A percentile compares a stretch with the other conserved stretches of the same genome.
phyloP scores from a whole-genome alignment of 1,139 yeast genomes.

The Candida pseudoviswanathii region DNA sequence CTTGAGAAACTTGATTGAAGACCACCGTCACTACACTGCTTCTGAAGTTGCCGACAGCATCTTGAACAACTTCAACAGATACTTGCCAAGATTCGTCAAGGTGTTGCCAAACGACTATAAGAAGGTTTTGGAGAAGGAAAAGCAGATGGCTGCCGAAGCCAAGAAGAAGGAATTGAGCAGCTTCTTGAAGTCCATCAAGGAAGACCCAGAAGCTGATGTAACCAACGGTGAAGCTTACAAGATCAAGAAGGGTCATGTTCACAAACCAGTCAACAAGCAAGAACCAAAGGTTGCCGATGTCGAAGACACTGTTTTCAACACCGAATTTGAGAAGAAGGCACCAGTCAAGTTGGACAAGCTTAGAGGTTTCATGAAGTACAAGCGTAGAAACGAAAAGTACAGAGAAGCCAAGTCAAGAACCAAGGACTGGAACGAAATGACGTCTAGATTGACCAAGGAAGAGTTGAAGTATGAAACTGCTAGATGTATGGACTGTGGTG shows the following conservation, averaged over 20 bases:
- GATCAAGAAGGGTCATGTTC: conserved; percentile 50
- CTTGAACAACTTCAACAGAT: conserved; percentile 82
- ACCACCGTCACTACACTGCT: conserved; percentile 91
- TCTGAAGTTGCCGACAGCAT: conserved; percentile 88
- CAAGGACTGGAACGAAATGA: conserved; percentile 91
- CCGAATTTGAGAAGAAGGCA: conserved; percentile 63
- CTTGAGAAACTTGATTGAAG: conserved; percentile 90
- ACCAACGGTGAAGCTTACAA: conserved; percentile 81
- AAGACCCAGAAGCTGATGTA: conserved; percentile 82
- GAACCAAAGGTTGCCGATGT: conserved; percentile 90
- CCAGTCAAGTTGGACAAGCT: conserved; percentile 74
- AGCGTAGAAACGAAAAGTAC: conserved; percentile 85
- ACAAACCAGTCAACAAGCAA: conserved; percentile 34
- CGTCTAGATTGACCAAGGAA: conserved; percentile 77
- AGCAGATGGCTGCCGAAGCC: conserved; percentile 65
- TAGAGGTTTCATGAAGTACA: conserved; percentile 91
- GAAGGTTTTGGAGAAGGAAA: conserved; percentile 82
- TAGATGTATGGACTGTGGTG: conserved; percentile 99
- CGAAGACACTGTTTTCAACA: conserved; percentile 83
- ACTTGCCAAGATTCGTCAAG: conserved; percentile 87
- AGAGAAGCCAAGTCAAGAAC: conserved; percentile 77
- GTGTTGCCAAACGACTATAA: conserved; percentile 92
- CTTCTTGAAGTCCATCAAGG: conserved; percentile 67
- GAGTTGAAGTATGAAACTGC: conserved; percentile 93
- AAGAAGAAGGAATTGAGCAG: conserved; percentile 60